Evolutionary conservation across 1,139 yeast genomes (phyloP), one percentile per base, ranked within the genome.

Genomic region (Candida tunisiensis): DNA sequence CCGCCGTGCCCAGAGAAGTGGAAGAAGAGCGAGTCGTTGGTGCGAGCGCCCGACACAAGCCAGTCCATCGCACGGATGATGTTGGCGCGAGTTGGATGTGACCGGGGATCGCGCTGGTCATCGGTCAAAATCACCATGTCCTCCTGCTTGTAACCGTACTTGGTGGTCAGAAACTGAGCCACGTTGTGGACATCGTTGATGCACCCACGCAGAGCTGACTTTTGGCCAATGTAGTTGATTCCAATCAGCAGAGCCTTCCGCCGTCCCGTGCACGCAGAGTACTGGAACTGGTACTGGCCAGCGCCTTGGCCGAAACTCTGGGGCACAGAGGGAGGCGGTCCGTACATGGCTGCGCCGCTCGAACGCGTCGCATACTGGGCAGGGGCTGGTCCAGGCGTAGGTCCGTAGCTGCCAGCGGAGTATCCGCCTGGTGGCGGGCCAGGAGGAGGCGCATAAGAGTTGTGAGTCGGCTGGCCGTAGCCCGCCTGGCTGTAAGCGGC

Each of bases 1-100:
- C 95, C 93, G 19, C 96, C 96, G 48, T 85, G 96, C 6, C 96
- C 94, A 1, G 93, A 78, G 49, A 77, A 83, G 49, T 83, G 94
- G 62, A 83, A 73, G 38, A 83, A 48, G 24, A 53, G 37, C 11
- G 57, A 47, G 32, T 57, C 88, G 43, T 83, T 80, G n/a, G 94
- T 82, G 35, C 61, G 60, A 1, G 94, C 95, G 37, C 65, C 85
- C 24, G 59, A 59, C 15, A 79, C 92, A 16, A 85, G 63, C 96
- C 96, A 85, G 37, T 71, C 74, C 85, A 83, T 80, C 1, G 92
- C 96, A 28, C 80, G 61, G 23, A 80, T 45, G 43, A 85, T 82
- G 49, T 85, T 85, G 8, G 63, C 74, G 37, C 68, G 61, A 6
- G 85, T 74, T 11, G 96, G 96, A 11, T 77, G 59, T 19, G 74